These are phyloP conservation scores for Pleurotus tuber-regium DNA, from an alignment of 768 basidiomycete species.

Conservation along the genomic window DNA sequence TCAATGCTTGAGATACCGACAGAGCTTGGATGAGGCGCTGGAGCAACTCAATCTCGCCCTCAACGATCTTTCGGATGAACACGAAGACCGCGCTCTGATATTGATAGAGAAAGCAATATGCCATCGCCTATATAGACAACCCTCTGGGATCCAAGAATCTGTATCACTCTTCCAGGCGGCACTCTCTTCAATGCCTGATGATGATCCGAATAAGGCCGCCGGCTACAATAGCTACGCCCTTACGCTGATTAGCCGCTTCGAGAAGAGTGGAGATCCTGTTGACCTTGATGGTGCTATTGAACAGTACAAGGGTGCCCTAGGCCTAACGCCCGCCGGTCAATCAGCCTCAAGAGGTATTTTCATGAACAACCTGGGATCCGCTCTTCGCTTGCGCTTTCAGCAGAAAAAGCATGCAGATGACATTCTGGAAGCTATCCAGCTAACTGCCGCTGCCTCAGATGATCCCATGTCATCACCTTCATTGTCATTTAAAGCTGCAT, in stretches of 20 bases:
- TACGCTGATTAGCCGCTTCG: neutral
- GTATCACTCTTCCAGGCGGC: neutral
- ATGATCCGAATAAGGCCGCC: neutral
- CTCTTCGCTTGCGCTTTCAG: conserved; percentile 5
- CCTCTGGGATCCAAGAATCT: neutral
- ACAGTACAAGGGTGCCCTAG: neutral
- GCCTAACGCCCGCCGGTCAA: conserved; percentile 1
- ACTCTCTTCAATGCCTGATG: neutral
- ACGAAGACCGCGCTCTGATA: neutral
- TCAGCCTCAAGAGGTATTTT: neutral
- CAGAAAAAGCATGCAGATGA: neutral
- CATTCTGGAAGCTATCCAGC: neutral
- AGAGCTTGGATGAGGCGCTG: neutral
- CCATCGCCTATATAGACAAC: neutral
- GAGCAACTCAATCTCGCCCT: neutral
- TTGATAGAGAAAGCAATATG: neutral
- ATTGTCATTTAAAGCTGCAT: neutral
- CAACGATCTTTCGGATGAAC: neutral
- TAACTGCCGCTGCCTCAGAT: neutral
- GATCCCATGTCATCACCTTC: neutral
- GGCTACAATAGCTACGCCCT: neutral
- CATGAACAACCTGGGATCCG: conserved; percentile 10
- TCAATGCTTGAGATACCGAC: neutral
- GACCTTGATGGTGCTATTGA: conserved; percentile 10
- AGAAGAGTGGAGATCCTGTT: neutral